Evolutionary conservation across 1,139 yeast species (phyloP), one percentile per base, ranked within the genome.

Genomic region (Hemisphaericaspora lyxosophila): DNA sequence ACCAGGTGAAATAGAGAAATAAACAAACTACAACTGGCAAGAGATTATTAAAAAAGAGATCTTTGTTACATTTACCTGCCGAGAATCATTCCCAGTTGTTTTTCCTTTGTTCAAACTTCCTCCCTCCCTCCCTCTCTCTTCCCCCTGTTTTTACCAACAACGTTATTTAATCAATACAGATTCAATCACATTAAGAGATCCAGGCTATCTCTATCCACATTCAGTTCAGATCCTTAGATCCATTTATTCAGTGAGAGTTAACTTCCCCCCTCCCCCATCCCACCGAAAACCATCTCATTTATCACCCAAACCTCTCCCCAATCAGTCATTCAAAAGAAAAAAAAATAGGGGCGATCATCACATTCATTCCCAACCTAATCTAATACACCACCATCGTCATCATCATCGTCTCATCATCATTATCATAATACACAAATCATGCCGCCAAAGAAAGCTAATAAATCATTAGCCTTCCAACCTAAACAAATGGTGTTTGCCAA

Each of bases 401-500:
- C 22, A n/a, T n/a, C n/a, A n/a, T n/a, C n/a, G n/a, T n/a, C n/a
- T n/a, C n/a, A n/a, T n/a, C n/a, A n/a, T n/a, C 23, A 20, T 20
- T 8, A 11, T 20, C 23, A 27, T n/a, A 7, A 7, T 14, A 17
- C 20, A 12, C n/a, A 4, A 17, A 30, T 14, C 9, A 31, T 31
- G 34, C 20, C 34, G 11, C 36, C 36, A 18, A 34, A 22, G 28
- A 34, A 34, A 19, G 20, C 31, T 5, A 35, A 17, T 7, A 31
- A 35, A 18, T 3, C 36, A 8, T 20, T 31, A 16, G 43, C 46
- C 29, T 61, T 64, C 40, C 52, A 54, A 28, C 62, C 73, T 16
- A 62, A 59, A 42, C 68, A 63, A 33, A 54, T 67, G 51, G 75
- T 71, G 9, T 55, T 68, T 45, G 73, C 76, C 39, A 71, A 71